phyloP scores from a whole-genome alignment of 352 stramenopile species.

The Phytophthora pluvialis region DNA sequence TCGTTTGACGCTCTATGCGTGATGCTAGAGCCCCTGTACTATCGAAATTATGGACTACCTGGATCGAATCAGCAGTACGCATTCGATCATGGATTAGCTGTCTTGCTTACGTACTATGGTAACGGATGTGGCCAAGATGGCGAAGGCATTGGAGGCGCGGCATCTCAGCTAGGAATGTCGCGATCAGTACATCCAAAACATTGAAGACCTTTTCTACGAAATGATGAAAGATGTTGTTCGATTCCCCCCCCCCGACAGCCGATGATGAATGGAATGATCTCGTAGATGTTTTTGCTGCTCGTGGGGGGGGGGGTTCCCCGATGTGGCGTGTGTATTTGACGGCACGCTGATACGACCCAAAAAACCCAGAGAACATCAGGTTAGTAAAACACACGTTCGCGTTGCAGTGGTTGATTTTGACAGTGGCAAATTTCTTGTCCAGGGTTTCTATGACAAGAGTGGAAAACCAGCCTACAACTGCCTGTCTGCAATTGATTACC shows the following conservation, averaged over 20 bases:
- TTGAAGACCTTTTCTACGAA: constrained; percentile 13
- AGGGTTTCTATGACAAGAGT: constrained; percentile 30
- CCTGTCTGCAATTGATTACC: constrained; percentile 14
- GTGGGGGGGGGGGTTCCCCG: constrained; percentile 9
- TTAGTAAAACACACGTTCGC: not conserved
- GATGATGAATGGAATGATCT: constrained; percentile 12
- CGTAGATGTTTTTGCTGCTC: constrained; percentile 1
- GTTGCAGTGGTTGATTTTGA: not conserved
- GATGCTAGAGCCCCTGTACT: constrained; percentile 13
- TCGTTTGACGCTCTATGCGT: constrained; percentile 3
- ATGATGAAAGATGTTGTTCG: constrained; percentile 15
- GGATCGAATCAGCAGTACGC: constrained; percentile 9
- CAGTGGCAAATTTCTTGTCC: not conserved
- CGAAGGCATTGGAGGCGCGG: constrained; percentile 16
- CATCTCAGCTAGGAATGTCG: constrained; percentile 9
- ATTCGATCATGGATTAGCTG: constrained; percentile 17
- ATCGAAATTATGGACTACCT: constrained; percentile 3
- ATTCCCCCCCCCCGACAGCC: constrained; percentile 7
- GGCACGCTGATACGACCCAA: constrained; percentile 8
- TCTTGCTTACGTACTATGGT: constrained; percentile 20
- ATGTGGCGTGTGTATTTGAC: constrained; percentile 26
- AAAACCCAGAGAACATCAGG: constrained; percentile 4
- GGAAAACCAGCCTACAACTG: constrained; percentile 21
- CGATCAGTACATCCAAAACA: constrained; percentile 8
- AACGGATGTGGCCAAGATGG: constrained; percentile 18